Percentiles rank a stretch among this genome's conserved stretches.
Evolutionary conservation across 2,329 filamentous ascomycete genomes (phyloP).

Genomic region (Colletotrichum orchidophilum): DNA sequence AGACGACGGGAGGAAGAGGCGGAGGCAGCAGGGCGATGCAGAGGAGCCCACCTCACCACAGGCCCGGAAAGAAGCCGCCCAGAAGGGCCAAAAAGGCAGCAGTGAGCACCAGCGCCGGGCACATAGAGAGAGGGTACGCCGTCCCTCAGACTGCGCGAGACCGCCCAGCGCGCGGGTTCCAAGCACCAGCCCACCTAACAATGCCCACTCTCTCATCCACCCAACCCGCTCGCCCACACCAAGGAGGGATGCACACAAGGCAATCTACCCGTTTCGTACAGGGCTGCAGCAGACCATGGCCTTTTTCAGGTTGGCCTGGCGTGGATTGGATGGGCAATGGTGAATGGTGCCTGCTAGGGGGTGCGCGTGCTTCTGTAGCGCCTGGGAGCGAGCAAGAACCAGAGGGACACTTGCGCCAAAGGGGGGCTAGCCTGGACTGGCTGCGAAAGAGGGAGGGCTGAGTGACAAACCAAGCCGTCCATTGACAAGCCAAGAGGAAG

Average conservation of each 20-base stretch:
- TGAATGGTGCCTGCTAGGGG: constrained; percentile 31
- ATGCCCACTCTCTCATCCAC: constrained; percentile 18
- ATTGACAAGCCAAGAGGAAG: constrained; percentile 12
- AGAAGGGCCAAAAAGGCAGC: neutral
- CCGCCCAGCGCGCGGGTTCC: neutral
- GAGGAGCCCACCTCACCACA: neutral
- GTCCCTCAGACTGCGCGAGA: neutral
- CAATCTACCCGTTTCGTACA: neutral
- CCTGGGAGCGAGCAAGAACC: constrained; percentile 13
- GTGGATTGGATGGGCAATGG: constrained; percentile 14
- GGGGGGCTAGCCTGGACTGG: constrained; percentile 21
- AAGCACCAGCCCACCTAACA: constrained; percentile 25
- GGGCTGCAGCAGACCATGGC: constrained; percentile 10
- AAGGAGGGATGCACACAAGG: constrained; percentile 17
- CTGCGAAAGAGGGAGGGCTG: constrained; percentile 29
- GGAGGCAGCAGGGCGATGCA: neutral
- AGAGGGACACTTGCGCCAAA: constrained; percentile 32
- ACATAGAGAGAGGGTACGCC: neutral
- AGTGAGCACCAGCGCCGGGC: neutral
- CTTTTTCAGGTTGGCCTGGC: constrained; percentile 18
- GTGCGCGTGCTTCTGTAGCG: constrained; percentile 29
- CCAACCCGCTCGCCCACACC: constrained; percentile 26
- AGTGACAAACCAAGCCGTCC: constrained; percentile 18
- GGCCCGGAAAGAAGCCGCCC: neutral
- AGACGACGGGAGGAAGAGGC: constrained; percentile 27